Evolutionary conservation across 2,329 filamentous ascomycete species (phyloP).

Genomic region (Escovopsis sp.): DNA sequence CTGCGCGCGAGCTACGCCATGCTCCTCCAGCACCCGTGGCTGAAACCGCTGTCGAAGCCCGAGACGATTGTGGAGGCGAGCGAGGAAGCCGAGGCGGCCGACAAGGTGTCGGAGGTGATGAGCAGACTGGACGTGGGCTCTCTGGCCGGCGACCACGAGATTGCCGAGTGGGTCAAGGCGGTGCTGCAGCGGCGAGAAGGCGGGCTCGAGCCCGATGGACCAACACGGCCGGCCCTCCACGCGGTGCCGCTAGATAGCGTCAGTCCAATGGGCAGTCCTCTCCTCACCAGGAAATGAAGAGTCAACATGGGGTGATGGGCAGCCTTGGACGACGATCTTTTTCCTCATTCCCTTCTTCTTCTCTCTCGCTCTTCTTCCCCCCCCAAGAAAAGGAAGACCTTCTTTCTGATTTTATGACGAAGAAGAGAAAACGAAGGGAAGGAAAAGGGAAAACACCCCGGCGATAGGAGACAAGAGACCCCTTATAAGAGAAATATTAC

Average conservation of each 20-base stretch:
- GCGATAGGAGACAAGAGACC: too few relatives aligned
- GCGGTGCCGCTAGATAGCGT: conserved; percentile 70
- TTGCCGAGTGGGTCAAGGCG: conserved; percentile 68
- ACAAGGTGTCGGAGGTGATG: conserved; percentile 28
- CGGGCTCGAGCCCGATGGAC: conserved; percentile 33
- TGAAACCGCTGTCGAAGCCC: conserved; percentile 60
- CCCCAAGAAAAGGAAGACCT: not conserved
- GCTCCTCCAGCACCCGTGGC: conserved; percentile 81
- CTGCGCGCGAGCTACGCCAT: conserved; percentile 88
- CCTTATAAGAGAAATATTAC: too few relatives aligned
- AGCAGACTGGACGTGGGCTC: conserved; percentile 27
- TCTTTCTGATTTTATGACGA: too few relatives aligned
- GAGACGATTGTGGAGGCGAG: conserved; percentile 58
- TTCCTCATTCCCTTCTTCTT: not conserved
- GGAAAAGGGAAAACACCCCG: too few relatives aligned
- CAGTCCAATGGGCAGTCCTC: conserved; percentile 33
- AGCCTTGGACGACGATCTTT: not conserved
- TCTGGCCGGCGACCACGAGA: conserved; percentile 54
- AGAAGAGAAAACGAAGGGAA: too few relatives aligned
- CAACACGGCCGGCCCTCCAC: conserved; percentile 68
- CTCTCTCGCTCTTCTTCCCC: not conserved
- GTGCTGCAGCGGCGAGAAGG: conserved; percentile 46
- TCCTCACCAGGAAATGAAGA: not conserved
- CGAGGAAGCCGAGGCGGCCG: conserved; percentile 43
- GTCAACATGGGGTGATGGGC: not conserved